Conservation (phyloP, 345 rosid genomes). For the Eucalyptus dawsonii region DNA sequence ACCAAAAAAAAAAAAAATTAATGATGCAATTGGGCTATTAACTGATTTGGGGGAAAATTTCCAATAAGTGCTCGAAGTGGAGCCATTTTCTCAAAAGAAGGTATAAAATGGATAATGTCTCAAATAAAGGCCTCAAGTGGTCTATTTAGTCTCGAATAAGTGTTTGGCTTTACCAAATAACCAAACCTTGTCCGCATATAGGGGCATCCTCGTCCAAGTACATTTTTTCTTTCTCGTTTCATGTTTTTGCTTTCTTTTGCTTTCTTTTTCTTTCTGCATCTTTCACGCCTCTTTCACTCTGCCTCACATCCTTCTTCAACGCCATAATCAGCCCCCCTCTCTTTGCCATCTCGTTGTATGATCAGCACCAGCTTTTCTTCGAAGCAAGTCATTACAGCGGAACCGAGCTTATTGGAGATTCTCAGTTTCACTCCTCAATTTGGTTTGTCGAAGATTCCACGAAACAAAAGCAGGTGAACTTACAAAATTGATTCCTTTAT, state of each 20-base stretch:
- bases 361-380: background rate
- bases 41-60: no score
- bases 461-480: conserved; percentile 45
- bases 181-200: background rate
- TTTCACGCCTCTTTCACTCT: background rate
- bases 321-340: background rate
- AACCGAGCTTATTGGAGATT: background rate
- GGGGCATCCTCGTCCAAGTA: background rate
- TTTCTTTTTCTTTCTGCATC: background rate
- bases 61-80: rapidly evolving
- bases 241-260: background rate
- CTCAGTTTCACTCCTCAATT: background rate
- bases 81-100: background rate
- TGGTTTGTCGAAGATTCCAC: conserved; percentile 47
- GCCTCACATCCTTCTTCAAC: background rate
- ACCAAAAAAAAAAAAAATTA: no score
- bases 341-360: background rate
- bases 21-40: no score
- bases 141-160: background rate
- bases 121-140: background rate
- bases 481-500: background rate
- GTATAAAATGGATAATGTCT: no score
- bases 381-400: background rate
- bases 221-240: background rate
- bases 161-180: background rate